Percentiles rank a stretch among this genome's conserved stretches.
Evolutionary conservation across 2,329 filamentous ascomycete species (phyloP).

Genomic region (Fusarium tricinctum): DNA sequence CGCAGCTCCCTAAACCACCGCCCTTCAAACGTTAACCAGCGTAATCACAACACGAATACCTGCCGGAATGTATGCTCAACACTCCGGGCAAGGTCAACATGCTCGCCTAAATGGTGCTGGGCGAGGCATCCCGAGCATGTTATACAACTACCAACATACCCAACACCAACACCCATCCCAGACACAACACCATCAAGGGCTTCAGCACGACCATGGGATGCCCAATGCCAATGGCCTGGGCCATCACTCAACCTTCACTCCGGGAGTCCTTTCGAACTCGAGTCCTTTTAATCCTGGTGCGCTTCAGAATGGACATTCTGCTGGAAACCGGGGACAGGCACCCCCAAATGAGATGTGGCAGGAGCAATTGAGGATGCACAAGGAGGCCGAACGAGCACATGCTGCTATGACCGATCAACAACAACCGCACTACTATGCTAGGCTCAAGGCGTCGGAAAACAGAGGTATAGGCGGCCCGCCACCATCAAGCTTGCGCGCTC

Average conservation of each 20-base stretch:
- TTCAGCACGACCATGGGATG: slow-evolving; percentile 71
- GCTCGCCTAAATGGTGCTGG: slow-evolving; percentile 76
- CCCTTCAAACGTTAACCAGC: slow-evolving; percentile 29
- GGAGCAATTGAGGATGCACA: slow-evolving; percentile 85
- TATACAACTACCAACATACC: slow-evolving; percentile 77
- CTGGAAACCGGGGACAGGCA: slow-evolving; percentile 63
- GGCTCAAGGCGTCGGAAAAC: slow-evolving; percentile 78
- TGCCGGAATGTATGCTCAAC: slow-evolving; percentile 79
- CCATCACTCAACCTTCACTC: slow-evolving; percentile 56
- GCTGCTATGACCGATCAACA: slow-evolving; percentile 77
- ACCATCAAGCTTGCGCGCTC: slow-evolving; percentile 62
- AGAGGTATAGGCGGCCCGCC: slow-evolving; percentile 72
- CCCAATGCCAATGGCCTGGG: slow-evolving; percentile 68
- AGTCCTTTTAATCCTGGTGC: slow-evolving; percentile 69
- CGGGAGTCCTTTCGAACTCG: slow-evolving; percentile 70
- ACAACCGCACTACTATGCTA: slow-evolving; percentile 78
- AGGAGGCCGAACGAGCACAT: slow-evolving; percentile 80
- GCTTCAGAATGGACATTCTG: slow-evolving; percentile 70
- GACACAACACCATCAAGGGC: slow-evolving; percentile 72
- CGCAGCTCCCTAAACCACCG: slow-evolving; percentile 44
- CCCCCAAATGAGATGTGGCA: slow-evolving; percentile 82
- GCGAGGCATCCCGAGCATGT: slow-evolving; percentile 73
- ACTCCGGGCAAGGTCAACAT: slow-evolving; percentile 75
- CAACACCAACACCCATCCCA: slow-evolving; percentile 75
- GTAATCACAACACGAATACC: slow-evolving; percentile 37